phyloP scores from a whole-genome alignment of 1,284 basidiomycete species.

The Coniferiporia sulphurascens region DNA sequence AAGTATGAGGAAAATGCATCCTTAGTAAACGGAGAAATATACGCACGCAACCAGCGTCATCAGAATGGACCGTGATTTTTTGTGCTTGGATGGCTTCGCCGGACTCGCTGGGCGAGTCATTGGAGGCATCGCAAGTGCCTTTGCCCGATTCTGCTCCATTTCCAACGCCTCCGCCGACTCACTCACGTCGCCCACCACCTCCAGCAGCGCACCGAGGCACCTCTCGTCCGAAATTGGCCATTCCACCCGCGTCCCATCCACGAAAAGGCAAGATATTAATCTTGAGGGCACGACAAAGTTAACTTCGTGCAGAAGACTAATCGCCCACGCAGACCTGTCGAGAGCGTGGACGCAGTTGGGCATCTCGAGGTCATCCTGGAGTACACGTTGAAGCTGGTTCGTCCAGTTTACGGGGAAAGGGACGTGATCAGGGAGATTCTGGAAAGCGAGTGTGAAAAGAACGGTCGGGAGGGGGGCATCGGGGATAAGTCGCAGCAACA shows the following conservation, averaged over 20 bases:
- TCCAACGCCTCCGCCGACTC: conserved; percentile 36
- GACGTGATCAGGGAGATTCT: conserved; percentile 44
- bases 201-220: conserved; percentile 42
- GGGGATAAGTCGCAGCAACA: conserved; percentile 68
- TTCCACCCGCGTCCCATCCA: conserved; percentile 47
- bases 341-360: conserved; percentile 55
- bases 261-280: conserved; percentile 47
- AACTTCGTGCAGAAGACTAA: conserved; percentile 52
- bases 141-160: conserved; percentile 34
- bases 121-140: conserved; percentile 20
- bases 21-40: neutral
- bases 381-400: conserved; percentile 46
- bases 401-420: conserved; percentile 52
- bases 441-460: conserved; percentile 64
- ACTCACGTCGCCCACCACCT: conserved; percentile 51
- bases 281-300: conserved; percentile 49
- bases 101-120: conserved; percentile 16
- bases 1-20: conserved; percentile 7
- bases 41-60: conserved; percentile 63
- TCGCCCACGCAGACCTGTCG: conserved; percentile 57
- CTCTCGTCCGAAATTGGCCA: conserved; percentile 36
- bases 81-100: conserved; percentile 32
- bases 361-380: conserved; percentile 51
- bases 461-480: conserved; percentile 54
- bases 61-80: conserved; percentile 59